Evolutionary conservation across 2,329 filamentous ascomycete species (phyloP), one percentile per base, ranked within the genome.

Genomic region (Sporothrix schenckii): DNA sequence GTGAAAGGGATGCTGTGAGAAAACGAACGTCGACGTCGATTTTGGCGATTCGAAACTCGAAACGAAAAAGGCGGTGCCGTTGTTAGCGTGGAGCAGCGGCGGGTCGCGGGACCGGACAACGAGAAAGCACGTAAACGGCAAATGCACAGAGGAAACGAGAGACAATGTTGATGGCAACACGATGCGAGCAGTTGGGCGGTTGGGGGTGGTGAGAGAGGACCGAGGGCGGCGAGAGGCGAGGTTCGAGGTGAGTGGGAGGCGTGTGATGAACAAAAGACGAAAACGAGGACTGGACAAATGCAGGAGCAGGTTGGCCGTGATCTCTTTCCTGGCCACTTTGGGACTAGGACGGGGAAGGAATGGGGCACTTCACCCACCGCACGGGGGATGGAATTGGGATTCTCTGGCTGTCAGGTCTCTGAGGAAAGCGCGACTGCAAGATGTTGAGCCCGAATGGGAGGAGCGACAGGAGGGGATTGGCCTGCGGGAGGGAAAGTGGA

Each of bases 331-430:
- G 16, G 24, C 21, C 61, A 52, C 24, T 52, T 61, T 49, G 54
- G 69, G 63, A 63, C 69, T 70, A 68, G 69, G 65, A 58, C 47
- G 69, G 56, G 10, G 44, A 49, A 66, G 61, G 56, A 41, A 52
- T 13, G 9, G 61, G 19, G n/a, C 60, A 63, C 39, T 24, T 63
- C 7, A 54, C 13, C 49, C 21, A 16, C n/a, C 24, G 61, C 50
- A 70, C 52, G 66, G 61, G 58, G 58, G 60, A 6, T 13, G 21
- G 54, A 58, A 58, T 39, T 66, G 61, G 27, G 63, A 68, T 54
- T 67, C 65, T 24, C 21, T 65, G 60, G 60, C 60, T n/a, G 41
- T 49, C 39, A 47, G 58, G 13, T 27, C 13, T 27, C 41, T 44
- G 39, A 44, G 34, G 56, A 41, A 56, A 14, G 34, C 19, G 56